These are phyloP conservation scores for Pseudoneurospora amorphoporcata DNA, from an alignment of 495 filamentous ascomycete genomes.

Conservation along the genomic window DNA sequence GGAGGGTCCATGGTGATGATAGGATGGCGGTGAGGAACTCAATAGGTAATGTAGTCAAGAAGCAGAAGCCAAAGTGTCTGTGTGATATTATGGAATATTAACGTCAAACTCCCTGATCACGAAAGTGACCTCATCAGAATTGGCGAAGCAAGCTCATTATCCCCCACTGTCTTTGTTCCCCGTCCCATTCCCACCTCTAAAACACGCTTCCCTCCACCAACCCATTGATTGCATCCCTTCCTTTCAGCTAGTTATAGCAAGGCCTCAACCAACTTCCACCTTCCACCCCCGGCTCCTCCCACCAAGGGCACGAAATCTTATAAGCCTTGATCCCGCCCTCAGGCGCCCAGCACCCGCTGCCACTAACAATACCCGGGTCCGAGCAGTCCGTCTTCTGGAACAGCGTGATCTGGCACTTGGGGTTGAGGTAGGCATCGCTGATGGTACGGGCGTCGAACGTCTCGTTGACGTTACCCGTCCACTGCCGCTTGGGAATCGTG, in stretches of 20 bases:
- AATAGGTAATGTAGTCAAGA: neutral
- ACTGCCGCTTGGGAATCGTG: neutral
- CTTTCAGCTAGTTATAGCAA: neutral
- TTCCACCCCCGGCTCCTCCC: neutral
- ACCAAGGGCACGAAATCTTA: constrained; percentile 7
- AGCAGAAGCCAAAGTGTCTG: neutral
- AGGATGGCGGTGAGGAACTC: neutral
- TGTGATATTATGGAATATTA: neutral
- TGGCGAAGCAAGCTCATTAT: neutral
- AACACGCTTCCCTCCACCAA: neutral
- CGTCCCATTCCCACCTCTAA: neutral
- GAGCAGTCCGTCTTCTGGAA: constrained; percentile 5
- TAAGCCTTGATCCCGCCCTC: constrained; percentile 5
- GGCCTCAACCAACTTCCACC: neutral
- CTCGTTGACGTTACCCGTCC: neutral
- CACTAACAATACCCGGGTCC: constrained; percentile 5
- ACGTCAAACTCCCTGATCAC: neutral
- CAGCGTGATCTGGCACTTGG: constrained; percentile 6
- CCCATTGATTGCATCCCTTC: too few relatives aligned
- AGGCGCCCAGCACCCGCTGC: constrained; percentile 6
- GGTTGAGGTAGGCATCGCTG: neutral
- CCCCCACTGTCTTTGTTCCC: neutral
- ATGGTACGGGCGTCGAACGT: neutral
- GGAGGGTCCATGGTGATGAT: too few relatives aligned
- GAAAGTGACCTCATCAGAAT: neutral